A percentile compares a stretch with the other conserved stretches of the same genome.
Evolutionary conservation across 495 filamentous ascomycete species (phyloP).

Genomic region (Apiosordaria backusii): DNA sequence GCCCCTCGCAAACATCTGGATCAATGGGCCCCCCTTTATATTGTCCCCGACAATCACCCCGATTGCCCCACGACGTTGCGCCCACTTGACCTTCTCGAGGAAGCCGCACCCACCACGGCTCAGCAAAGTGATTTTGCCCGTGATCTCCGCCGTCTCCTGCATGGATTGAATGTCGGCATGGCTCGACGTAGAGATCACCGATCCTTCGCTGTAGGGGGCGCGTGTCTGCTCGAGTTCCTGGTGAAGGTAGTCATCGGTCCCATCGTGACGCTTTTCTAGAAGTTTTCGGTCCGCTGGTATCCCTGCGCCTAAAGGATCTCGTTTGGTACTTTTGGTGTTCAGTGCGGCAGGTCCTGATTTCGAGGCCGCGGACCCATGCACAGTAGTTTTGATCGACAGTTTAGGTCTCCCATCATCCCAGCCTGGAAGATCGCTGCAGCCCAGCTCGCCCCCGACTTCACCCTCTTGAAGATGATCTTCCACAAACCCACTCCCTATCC

Average conservation of each 20-base stretch:
- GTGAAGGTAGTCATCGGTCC: constrained; percentile 89
- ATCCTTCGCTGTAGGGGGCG: constrained; percentile 30
- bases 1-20: constrained; percentile 95
- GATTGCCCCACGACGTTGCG: constrained; percentile 80
- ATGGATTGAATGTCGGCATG: constrained; percentile 95
- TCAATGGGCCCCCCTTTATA: constrained; percentile 75
- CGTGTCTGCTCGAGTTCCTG: constrained; percentile 49
- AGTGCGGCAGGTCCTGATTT: constrained; percentile 13
- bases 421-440: constrained; percentile 94
- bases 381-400: constrained; percentile 20
- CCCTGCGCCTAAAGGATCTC: constrained; percentile 20
- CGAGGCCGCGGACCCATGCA: constrained; percentile 23
- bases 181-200: constrained; percentile 41
- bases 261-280: constrained; percentile 54
- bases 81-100: constrained; percentile 95
- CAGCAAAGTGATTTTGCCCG: constrained; percentile 84
- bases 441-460: constrained; percentile 79
- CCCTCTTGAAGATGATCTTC: constrained; percentile 64
- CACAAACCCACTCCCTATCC: constrained; percentile 86
- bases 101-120: constrained; percentile 95
- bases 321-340: constrained; percentile 18
- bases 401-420: constrained; percentile 59
- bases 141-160: constrained; percentile 91
- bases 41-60: constrained; percentile 95
- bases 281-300: constrained; percentile 27